Base-by-base conservation (phyloP, 2,329 filamentous ascomycete genomes). In the Diaporthe eres region DNA sequence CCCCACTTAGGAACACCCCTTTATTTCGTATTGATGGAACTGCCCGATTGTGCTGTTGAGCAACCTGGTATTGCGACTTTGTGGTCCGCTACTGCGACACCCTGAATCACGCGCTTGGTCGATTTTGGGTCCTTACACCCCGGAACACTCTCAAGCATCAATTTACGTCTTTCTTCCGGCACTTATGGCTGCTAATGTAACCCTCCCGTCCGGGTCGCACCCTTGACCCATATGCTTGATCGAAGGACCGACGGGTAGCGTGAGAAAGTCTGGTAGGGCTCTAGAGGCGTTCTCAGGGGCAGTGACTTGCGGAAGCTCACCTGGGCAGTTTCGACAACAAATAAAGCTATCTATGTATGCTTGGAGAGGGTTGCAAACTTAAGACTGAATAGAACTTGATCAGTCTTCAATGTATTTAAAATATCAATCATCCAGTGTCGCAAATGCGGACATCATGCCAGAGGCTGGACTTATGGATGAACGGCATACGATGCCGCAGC, bases 1-100 rank as follows among this genome's bases (percentile, higher is more conserved):
- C 42, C 60, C 60, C 60, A 65, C 25, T 65, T 19, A 65, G 39
- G 15, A 22, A 31, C 60, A 31, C 25, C 39, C 39, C 42, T 65
- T 19, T 31, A 47, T 12, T 31, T 31, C 42, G 42, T 65, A 25
- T 65, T 25, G 15, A 65, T 25, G 15, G 39, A n/a, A n/a, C 60
- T 47, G 42, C 60, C 25, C 8, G 12, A 31, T 47, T 65, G 15
- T 47, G 25, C n/a, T 12, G 31, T 65, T 31, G 42, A 31, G 42
- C 8, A n/a, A 10, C 10, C 5, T 31, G 25, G 60, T 9, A 47
- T 65, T 65, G 60, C 60, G 25, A 47, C 39, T 31, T 25, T 65
- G 42, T 47, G 17, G n/a, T 31, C 31, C 39, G 60, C 9, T 65
- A 34, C 42, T 47, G 42, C 42, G 6, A 65, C 60, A 65, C 9